Evolutionary conservation across 2,329 filamentous ascomycete species (phyloP).

Genomic region (Claviceps fusiformis): DNA sequence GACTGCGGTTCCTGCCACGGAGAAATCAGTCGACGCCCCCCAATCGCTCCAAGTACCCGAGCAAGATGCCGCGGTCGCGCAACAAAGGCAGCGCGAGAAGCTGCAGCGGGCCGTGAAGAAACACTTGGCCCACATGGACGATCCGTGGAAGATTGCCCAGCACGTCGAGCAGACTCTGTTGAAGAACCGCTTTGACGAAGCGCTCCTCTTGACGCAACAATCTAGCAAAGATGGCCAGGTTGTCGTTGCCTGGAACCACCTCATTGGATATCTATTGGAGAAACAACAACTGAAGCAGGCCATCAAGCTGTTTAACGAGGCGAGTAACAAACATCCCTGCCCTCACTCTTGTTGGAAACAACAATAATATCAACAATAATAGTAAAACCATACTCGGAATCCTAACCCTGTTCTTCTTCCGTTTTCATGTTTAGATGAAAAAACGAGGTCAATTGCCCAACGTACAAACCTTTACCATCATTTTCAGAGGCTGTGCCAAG

Average conservation of each 20-base stretch:
- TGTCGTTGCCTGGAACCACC: conserved; percentile 74
- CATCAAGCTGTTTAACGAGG: conserved; percentile 80
- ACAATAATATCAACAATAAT: no score
- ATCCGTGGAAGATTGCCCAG: conserved; percentile 60
- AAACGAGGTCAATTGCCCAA: conserved; percentile 75
- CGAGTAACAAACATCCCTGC: conserved; percentile 20
- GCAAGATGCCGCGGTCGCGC: conserved; percentile 3
- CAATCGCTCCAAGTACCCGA: conserved; percentile 10
- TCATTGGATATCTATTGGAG: conserved; percentile 59
- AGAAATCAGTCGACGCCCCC: conserved; percentile 11
- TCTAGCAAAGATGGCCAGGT: conserved; percentile 54
- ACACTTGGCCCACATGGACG: conserved; percentile 49
- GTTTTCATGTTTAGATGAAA: conserved; percentile 58
- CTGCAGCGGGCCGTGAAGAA: conserved; percentile 29
- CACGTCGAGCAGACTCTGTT: conserved; percentile 49
- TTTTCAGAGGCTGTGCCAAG: conserved; percentile 61
- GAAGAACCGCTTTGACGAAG: conserved; percentile 49
- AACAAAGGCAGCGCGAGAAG: conserved; percentile 13
- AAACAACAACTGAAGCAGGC: conserved; percentile 48
- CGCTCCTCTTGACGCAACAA: conserved; percentile 51
- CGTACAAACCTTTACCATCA: conserved; percentile 67
- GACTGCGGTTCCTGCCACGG: conserved; percentile 1
- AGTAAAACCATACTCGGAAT: no score
- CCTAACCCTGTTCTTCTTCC: neutral
- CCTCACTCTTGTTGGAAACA: no score